Evolutionary conservation across 192 early-diverging fungal species (phyloP).

Genomic region (Chytriomyces confervae): DNA sequence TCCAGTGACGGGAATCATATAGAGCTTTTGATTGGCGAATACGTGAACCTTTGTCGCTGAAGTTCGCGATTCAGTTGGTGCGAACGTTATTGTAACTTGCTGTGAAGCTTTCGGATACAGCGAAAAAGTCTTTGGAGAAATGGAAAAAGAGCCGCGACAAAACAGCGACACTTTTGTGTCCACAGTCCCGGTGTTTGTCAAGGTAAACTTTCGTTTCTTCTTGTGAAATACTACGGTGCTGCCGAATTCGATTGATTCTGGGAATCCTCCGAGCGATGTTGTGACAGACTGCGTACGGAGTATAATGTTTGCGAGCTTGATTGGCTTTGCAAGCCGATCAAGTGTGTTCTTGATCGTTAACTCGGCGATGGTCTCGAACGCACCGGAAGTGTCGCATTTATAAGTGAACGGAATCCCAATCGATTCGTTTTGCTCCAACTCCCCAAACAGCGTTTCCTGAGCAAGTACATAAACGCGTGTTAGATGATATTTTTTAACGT

Average conservation of each 20-base stretch:
- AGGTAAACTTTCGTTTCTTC: constrained; percentile 42
- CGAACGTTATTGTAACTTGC: constrained; percentile 52
- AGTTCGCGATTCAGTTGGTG: constrained; percentile 57
- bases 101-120: constrained; percentile 51
- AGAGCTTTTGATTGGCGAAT: constrained; percentile 65
- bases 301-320: constrained; percentile 49
- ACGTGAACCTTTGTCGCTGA: constrained; percentile 49
- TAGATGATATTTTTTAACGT: neutral
- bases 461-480: neutral
- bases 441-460: constrained; percentile 50
- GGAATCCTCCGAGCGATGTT: constrained; percentile 56
- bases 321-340: constrained; percentile 51
- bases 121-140: constrained; percentile 51
- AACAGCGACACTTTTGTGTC: constrained; percentile 55
- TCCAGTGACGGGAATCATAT: constrained; percentile 49
- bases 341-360: constrained; percentile 53
- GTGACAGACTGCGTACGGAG: constrained; percentile 56
- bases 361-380: constrained; percentile 59
- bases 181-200: constrained; percentile 58
- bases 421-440: constrained; percentile 53
- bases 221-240: constrained; percentile 56
- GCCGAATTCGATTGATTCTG: constrained; percentile 64
- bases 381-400: constrained; percentile 51
- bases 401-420: constrained; percentile 58
- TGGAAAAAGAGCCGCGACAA: constrained; percentile 55